Conservation (phyloP, 2,329 filamentous ascomycete species). For the Parascedosporium putredinis region DNA sequence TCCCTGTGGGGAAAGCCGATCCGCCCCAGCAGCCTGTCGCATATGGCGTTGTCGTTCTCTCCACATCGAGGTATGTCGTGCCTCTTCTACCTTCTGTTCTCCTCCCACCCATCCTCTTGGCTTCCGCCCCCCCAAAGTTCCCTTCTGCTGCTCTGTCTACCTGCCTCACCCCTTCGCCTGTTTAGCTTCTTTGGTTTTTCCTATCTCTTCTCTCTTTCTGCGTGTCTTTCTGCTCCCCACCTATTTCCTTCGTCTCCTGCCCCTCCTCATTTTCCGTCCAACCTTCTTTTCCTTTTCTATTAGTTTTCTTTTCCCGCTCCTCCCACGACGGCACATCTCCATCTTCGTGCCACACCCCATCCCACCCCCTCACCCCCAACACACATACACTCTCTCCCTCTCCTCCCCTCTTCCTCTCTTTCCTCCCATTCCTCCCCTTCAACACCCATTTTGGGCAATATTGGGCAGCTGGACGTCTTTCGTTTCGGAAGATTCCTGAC, state of each 20-base stretch:
- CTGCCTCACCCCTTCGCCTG: no score
- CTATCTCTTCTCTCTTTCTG: background rate
- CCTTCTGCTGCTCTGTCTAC: no score
- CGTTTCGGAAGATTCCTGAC: background rate
- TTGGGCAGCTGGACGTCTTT: background rate
- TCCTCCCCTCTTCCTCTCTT: background rate
- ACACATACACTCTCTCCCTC: no score
- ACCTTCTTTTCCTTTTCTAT: background rate
- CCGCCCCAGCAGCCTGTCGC: background rate
- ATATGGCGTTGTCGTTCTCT: background rate
- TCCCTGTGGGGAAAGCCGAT: constrained; percentile 2
- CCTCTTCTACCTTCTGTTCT: no score
- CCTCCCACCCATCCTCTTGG: no score
- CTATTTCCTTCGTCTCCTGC: background rate
- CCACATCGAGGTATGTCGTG: background rate
- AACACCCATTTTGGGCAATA: background rate
- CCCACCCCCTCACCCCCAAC: no score
- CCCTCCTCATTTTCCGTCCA: background rate
- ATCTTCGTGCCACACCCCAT: no score
- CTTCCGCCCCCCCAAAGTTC: no score
- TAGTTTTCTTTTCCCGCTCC: background rate
- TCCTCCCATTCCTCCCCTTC: background rate
- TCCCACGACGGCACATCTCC: background rate
- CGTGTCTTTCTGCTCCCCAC: background rate
- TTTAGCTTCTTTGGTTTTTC: no score